phyloP scores from a whole-genome alignment of 1,284 basidiomycete genomes.

The Peniophora sp. region DNA sequence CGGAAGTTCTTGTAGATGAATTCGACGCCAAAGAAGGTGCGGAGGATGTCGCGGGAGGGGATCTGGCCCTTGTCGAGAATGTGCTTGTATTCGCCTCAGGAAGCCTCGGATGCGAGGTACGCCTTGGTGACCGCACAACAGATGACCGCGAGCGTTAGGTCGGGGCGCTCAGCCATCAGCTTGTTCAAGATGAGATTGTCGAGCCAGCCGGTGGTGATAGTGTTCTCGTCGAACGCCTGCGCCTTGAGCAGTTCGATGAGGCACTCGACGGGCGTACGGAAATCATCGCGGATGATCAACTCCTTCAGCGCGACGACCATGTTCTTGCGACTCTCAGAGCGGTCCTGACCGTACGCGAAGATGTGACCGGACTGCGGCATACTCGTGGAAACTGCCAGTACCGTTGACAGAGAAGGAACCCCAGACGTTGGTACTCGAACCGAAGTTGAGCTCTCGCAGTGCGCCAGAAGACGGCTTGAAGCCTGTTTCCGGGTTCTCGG shows the following conservation, averaged over 20 bases:
- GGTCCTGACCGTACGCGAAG: conserved; percentile 97
- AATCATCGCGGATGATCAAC: conserved; percentile 97
- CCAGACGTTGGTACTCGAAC: conserved; percentile 98
- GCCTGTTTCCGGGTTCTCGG: conserved; percentile 99
- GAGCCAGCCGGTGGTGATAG: conserved; percentile 98
- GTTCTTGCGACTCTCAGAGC: conserved; percentile 93
- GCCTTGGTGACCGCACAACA: conserved; percentile 98
- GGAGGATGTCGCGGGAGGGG: conserved; percentile 88
- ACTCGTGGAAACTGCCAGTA: conserved; percentile 96
- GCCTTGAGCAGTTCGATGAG: conserved; percentile 96
- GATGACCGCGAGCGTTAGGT: conserved; percentile 87
- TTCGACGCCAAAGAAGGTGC: conserved; percentile 95
- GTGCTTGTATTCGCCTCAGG: conserved; percentile 90
- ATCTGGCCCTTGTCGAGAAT: conserved; percentile 98
- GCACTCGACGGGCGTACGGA: conserved; percentile 98
- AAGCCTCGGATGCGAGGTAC: conserved; percentile 83
- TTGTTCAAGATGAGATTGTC: conserved; percentile 95
- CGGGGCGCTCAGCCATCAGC: conserved; percentile 95
- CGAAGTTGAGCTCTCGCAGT: conserved; percentile 98
- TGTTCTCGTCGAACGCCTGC: conserved; percentile 95
- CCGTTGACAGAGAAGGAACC: conserved; percentile 98
- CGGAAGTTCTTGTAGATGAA: conserved; percentile 97
- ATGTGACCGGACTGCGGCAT: conserved; percentile 98
- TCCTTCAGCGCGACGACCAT: conserved; percentile 99
- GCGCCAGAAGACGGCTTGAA: conserved; percentile 99